These are phyloP conservation scores for Candida ponderosae DNA, from an alignment of 805 yeast genomes.

Conservation along the genomic window DNA sequence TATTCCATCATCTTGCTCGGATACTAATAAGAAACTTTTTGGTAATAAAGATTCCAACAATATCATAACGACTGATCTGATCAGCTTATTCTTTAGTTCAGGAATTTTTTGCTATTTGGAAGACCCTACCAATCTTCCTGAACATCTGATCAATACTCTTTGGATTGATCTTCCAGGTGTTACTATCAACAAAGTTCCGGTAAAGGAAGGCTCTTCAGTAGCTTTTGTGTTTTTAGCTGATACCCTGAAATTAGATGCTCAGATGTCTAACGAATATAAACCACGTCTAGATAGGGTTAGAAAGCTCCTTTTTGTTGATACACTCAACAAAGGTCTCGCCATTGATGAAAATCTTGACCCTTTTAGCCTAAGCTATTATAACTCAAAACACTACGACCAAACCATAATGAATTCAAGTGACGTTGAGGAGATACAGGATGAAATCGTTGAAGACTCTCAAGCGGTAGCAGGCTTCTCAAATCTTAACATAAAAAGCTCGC, in stretches of 20 bases:
- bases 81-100: constrained; percentile 9
- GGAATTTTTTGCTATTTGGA: constrained; percentile 3
- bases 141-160: too few species aligned
- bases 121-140: constrained; percentile 3
- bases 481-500: neutral
- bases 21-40: constrained; percentile 10
- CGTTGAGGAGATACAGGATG: too few species aligned
- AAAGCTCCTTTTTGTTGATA: constrained; percentile 4
- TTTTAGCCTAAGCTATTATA: too few species aligned
- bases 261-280: neutral
- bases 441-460: neutral
- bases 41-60: constrained; percentile 6
- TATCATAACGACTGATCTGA: constrained; percentile 2
- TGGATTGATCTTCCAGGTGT: too few species aligned
- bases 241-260: constrained; percentile 1
- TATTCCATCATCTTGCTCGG: constrained; percentile 14
- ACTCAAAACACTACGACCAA: too few species aligned
- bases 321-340: constrained; percentile 8
- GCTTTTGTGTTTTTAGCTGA: constrained; percentile 12
- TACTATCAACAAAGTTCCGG: constrained; percentile 1
- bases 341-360: constrained; percentile 4
- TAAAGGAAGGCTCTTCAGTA: constrained; percentile 8
- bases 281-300: neutral
- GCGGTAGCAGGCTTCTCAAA: neutral
- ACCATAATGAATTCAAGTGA: too few species aligned